Percentiles rank a stretch among this genome's conserved stretches.
Conservation (phyloP, 2,329 filamentous ascomycete genomes). For the Byssoonygena ceratinophila region DNA sequence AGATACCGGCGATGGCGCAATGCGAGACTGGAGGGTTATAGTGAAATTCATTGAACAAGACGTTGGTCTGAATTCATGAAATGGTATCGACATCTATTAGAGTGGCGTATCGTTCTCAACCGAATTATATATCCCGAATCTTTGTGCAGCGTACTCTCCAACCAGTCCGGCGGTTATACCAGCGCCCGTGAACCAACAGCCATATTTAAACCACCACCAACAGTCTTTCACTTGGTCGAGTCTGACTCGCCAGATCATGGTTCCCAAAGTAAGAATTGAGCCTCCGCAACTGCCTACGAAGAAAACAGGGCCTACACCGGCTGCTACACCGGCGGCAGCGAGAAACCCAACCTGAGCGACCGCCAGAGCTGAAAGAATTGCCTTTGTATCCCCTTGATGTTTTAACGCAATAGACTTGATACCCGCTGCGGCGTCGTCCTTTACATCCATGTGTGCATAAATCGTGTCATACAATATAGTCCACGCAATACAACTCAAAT, state of each 20-base stretch:
- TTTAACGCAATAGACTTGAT: conserved; percentile 44
- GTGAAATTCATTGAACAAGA: conserved; percentile 49
- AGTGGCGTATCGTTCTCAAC: neutral
- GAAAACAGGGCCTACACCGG: conserved; percentile 49
- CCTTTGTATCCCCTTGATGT: conserved; percentile 39
- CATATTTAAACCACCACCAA: conserved; percentile 56
- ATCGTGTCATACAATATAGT: conserved; percentile 44
- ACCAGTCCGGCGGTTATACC: conserved; percentile 47
- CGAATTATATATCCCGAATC: neutral
- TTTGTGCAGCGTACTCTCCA: conserved; percentile 42
- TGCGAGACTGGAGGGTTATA: conserved; percentile 66
- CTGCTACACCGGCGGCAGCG: conserved; percentile 35
- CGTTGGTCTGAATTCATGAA: conserved; percentile 1
- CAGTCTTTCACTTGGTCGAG: conserved; percentile 48
- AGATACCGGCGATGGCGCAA: conserved; percentile 66
- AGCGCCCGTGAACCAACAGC: conserved; percentile 52
- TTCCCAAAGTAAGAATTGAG: conserved; percentile 43
- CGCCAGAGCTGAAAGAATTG: conserved; percentile 34
- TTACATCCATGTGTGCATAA: conserved; percentile 44
- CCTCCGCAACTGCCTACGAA: conserved; percentile 50
- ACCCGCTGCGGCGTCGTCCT: conserved; percentile 41
- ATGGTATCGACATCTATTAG: neutral
- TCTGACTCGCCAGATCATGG: conserved; percentile 51
- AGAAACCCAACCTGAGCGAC: conserved; percentile 35
- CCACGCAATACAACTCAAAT: conserved; percentile 41